Evolutionary conservation across 306 rosid genomes (phyloP).

Genomic region (Ochetophila trinervis): DNA sequence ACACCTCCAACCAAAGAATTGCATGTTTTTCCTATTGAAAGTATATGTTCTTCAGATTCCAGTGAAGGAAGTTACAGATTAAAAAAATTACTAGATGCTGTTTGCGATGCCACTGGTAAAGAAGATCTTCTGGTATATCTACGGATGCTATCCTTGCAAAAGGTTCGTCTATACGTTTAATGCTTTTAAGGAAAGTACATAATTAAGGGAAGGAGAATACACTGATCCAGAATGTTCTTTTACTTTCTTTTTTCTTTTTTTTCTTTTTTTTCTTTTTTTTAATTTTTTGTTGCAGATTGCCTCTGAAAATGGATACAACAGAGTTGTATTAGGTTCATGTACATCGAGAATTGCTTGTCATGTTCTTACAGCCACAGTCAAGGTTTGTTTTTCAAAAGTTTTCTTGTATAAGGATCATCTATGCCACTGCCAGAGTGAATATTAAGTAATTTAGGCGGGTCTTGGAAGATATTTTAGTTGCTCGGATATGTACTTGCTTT

Average conservation of each 20-base stretch:
- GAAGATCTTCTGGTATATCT: constrained; percentile 70
- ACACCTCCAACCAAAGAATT: constrained; percentile 61
- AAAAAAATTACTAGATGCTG: constrained; percentile 35
- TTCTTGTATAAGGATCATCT: no score
- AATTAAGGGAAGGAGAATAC: neutral
- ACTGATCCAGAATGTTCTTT: constrained; percentile 8
- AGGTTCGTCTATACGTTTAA: constrained; percentile 45
- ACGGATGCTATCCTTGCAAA: constrained; percentile 76
- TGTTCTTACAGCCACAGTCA: constrained; percentile 80
- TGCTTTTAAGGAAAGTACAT: constrained; percentile 12
- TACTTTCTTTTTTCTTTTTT: no score
- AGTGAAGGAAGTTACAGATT: constrained; percentile 51
- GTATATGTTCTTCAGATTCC: constrained; percentile 45
- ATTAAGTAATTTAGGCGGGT: neutral
- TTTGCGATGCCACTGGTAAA: constrained; percentile 74
- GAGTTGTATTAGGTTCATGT: constrained; percentile 75
- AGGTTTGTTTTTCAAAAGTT: constrained; percentile 40
- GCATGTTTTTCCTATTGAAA: constrained; percentile 66
- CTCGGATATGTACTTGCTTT: constrained; percentile 14
- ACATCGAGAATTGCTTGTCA: constrained; percentile 83
- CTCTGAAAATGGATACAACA: constrained; percentile 73
- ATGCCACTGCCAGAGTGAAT: no score
- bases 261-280: neutral
- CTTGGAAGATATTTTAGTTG: neutral
- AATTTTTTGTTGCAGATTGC: constrained; percentile 40